Base-by-base conservation (phyloP, 495 filamentous ascomycete genomes). In the Penicillium nucicola region DNA sequence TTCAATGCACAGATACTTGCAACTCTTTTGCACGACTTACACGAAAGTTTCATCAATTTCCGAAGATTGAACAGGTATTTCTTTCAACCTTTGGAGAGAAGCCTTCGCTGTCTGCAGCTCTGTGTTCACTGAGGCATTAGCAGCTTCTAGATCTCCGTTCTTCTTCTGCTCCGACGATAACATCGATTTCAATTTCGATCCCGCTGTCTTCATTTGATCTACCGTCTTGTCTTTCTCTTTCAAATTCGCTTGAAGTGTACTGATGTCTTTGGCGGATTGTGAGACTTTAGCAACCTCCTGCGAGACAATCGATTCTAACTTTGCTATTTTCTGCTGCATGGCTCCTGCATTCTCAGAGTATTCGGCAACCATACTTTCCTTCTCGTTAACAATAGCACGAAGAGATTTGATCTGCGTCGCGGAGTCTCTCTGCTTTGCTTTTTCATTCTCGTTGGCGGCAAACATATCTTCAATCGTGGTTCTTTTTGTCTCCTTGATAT, bases 141-240 rank as follows among this genome's bases (percentile, higher is more conserved):
- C 34, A 36, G 42, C 42, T 38, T 58, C 35, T 4, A 57, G 48
- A 12, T 52, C 46, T 42, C 36, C 34, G 1, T 17, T 55, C 12
- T 52, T 55, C 18, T 50, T 43, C 45, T 61, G 37, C 31, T 45
- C 37, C 2, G 23, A 43, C 18, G 34, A 42, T 20, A 51, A 17
- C 10, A 37, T 40, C 36, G n/a, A 40, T 46, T 58, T 58, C 5
- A 58, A 14, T 12, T 45, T 55, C 10, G 47, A 57, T 30, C 51
- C 35, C 28, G 42, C 51, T 13, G 45, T 43, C 44, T 58, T 61
- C 23, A 61, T 51, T 47, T 55, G 14, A 22, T 58, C 51, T 8
- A 61, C 48, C 1, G 23, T 43, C 30, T 43, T 58, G 20, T 61
- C 58, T 38, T 52, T 55, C 10, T 57, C 51, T 48, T 58, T 61